Conservation (phyloP, 1,139 yeast species). For the Geotrichum restrictum region DNA sequence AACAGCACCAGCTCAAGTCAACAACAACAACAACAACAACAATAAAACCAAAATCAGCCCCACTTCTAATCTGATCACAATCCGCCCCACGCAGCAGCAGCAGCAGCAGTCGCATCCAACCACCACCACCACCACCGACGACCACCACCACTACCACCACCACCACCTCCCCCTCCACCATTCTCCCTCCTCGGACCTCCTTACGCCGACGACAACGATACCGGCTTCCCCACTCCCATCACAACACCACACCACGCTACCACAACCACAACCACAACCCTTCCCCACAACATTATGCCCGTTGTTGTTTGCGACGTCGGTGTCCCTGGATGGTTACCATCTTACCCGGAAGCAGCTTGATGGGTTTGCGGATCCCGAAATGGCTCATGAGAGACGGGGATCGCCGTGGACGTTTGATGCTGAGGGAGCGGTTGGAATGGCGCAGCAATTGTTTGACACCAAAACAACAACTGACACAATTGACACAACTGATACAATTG, state of each 20-base stretch:
- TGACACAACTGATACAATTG: no score
- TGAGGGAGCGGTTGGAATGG: slow-evolving; percentile 15
- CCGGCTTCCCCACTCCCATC: background rate
- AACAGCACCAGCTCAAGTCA: no score
- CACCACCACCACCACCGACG: no score
- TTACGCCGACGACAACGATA: slow-evolving; percentile 1
- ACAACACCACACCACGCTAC: background rate
- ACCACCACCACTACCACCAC: no score
- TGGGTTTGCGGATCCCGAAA: slow-evolving; percentile 49
- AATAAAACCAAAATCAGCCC: no score
- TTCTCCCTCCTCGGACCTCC: slow-evolving; percentile 8
- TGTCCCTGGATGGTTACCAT: slow-evolving; percentile 85
- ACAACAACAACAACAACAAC: no score
- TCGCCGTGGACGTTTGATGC: slow-evolving; percentile 78
- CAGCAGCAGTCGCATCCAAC: background rate
- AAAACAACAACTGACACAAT: no score
- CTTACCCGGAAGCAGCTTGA: slow-evolving; percentile 54
- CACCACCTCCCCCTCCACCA: no score
- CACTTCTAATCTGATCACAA: background rate
- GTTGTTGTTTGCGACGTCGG: slow-evolving; percentile 20
- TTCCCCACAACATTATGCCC: background rate
- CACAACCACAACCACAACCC: background rate
- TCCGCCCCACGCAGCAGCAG: background rate
- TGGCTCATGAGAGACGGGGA: slow-evolving; percentile 67
- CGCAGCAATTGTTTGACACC: slow-evolving; percentile 7